Evolutionary conservation across 2,329 filamentous ascomycete genomes (phyloP), one percentile per base, ranked within the genome.

Genomic region (Plenodomus biglobosus): DNA sequence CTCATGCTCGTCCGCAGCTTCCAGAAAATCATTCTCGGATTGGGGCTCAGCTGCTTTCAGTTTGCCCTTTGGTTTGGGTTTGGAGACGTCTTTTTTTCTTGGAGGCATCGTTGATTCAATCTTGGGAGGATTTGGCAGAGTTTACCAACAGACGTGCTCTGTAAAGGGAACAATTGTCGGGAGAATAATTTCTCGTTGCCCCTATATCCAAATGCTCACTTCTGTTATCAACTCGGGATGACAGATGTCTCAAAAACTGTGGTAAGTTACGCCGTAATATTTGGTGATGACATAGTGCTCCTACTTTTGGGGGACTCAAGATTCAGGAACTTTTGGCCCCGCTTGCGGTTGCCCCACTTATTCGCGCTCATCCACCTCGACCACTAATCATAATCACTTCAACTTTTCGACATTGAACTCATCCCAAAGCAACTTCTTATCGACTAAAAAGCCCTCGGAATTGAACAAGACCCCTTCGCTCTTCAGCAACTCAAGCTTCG

Each of bases 1-100:
- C 71, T 90, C 86, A 50, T 84, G 78, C 24, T 85, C 81, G 44
- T 88, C 85, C 10, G 85, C 86, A 19, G 79, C 82, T 52, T 83
- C 84, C 43, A 87, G 77, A 59, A 82, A 89, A 55, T 88, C 86
- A 73, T 88, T 85, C 42, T 83, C 82, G 1, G 82, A 82, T 47
- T 82, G 76, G 4, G 85, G 81, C 16, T 73, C 75, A 73, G 85
- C 60, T 27, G 56, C 46, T 43, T 66, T 68, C 27, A 58, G 38
- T 44, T 67, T 71, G 30, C 58, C 47, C 45, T 66, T 71, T 10
- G 55, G 51, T 34, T 68, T 68, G 3, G 62, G 61, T 43, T 65
- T 69, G 4, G 64, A 44, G 16, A 71, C 57, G 11, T 67, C 60
- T 44, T 65, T 69, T 43, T 52, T 51, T 46, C 67, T 71, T 0